A percentile compares a stretch with the other conserved stretches of the same genome.
Evolutionary conservation across 257 asterid genomes (phyloP).

Genomic region (Galeopsis tetrahit): DNA sequence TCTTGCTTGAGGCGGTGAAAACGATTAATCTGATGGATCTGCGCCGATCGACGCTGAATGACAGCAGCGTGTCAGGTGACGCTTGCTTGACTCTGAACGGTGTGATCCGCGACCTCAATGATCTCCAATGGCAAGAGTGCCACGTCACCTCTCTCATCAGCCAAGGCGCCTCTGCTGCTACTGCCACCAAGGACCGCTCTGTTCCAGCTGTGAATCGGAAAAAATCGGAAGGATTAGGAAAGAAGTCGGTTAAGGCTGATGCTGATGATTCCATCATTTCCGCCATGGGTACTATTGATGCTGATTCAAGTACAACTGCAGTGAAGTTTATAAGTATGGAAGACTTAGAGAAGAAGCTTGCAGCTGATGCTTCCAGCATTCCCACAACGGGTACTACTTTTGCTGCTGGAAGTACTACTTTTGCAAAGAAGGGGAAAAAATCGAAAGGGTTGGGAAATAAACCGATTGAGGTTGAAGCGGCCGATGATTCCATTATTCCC

Average conservation of each 20-base stretch:
- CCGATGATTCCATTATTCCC: constrained; percentile 10
- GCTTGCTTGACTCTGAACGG: constrained; percentile 49
- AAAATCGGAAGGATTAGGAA: neutral
- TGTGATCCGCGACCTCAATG: constrained; percentile 54
- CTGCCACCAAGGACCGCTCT: constrained; percentile 26
- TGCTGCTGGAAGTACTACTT: constrained; percentile 9
- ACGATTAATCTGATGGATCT: constrained; percentile 58
- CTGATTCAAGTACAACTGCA: neutral
- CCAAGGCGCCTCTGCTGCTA: constrained; percentile 33
- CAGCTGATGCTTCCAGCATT: constrained; percentile 4
- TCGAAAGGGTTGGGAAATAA: neutral
- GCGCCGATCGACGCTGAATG: constrained; percentile 56
- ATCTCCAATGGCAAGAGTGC: constrained; percentile 74
- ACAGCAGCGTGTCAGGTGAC: constrained; percentile 46
- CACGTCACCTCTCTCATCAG: constrained; percentile 64
- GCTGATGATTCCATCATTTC: constrained; percentile 4
- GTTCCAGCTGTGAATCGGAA: constrained; percentile 17
- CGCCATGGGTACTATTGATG: neutral
- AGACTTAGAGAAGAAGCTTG: neutral
- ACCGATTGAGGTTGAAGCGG: neutral
- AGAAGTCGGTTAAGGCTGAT: neutral
- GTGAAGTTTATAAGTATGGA: neutral
- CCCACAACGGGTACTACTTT: neutral
- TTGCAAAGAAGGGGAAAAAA: constrained; percentile 21
- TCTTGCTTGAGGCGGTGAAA: constrained; percentile 45